Evolutionary conservation across 805 yeast species (phyloP).

Genomic region (Candida germanica): DNA sequence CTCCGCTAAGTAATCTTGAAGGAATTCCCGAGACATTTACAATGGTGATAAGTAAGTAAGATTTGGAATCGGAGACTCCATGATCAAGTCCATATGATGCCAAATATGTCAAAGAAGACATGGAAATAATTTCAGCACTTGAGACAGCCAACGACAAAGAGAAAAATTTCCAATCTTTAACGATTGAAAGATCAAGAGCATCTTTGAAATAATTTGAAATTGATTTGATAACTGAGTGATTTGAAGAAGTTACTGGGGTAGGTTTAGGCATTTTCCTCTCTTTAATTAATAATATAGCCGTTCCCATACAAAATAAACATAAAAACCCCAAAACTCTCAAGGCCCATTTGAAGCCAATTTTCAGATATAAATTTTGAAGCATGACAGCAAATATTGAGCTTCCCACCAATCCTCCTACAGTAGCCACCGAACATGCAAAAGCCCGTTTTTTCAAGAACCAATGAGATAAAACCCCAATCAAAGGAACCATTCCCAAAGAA

Average conservation of each 20-base stretch:
- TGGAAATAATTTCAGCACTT: slow-evolving; percentile 47
- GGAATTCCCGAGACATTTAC: slow-evolving; percentile 29
- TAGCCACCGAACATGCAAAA: slow-evolving; percentile 25
- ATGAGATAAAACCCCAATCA: slow-evolving; percentile 26
- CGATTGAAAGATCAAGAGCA: slow-evolving; percentile 21
- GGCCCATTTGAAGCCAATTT: slow-evolving; percentile 29
- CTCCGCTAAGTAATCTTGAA: slow-evolving; percentile 24
- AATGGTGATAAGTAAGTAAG: slow-evolving; percentile 24
- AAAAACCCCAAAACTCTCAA: slow-evolving; percentile 23
- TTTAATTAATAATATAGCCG: slow-evolving; percentile 17
- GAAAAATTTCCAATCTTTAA: slow-evolving; percentile 21
- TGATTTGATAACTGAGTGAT: background rate
- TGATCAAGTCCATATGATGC: slow-evolving; percentile 26
- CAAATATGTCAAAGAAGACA: slow-evolving; percentile 34
- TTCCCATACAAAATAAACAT: slow-evolving; percentile 16
- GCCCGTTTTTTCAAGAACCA: slow-evolving; percentile 26
- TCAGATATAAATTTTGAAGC: slow-evolving; percentile 21
- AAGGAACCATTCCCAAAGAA: slow-evolving; percentile 27
- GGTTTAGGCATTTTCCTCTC: slow-evolving; percentile 15
- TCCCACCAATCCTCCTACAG: slow-evolving; percentile 30
- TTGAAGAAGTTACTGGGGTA: background rate
- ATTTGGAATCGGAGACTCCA: slow-evolving; percentile 17
- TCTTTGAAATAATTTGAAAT: slow-evolving; percentile 24
- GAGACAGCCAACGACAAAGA: slow-evolving; percentile 24
- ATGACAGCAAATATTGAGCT: slow-evolving; percentile 26